Percentiles rank a stretch among this genome's conserved stretches.
phyloP scores from a whole-genome alignment of 441 rosid genomes.

The Populus tomentosa region DNA sequence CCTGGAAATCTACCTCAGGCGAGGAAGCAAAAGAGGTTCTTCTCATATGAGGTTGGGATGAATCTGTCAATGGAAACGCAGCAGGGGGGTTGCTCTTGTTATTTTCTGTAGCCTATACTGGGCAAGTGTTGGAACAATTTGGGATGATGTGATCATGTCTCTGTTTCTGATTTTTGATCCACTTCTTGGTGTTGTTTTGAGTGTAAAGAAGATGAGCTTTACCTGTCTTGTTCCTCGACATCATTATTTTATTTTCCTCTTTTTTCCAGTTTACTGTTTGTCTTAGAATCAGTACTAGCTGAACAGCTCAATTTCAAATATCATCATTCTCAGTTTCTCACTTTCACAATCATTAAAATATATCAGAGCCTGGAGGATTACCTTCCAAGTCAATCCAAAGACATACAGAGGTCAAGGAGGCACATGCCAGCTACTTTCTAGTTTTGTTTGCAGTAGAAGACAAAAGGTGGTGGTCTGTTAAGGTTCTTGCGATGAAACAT shows the following conservation, averaged over 20 bases:
- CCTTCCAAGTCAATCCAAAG: neutral
- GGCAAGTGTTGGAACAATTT: slow-evolving; percentile 15
- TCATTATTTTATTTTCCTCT: neutral
- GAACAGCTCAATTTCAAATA: neutral
- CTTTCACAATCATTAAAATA: neutral
- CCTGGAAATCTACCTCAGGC: neutral
- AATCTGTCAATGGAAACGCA: neutral
- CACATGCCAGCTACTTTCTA: neutral
- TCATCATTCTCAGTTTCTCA: neutral
- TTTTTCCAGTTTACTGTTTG: neutral
- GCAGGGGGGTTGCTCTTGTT: slow-evolving; percentile 3
- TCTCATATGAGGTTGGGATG: neutral
- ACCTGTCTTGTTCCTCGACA: neutral
- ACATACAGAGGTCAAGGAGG: neutral
- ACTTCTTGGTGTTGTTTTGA: slow-evolving; percentile 2
- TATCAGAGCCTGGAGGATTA: no score
- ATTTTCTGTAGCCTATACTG: neutral
- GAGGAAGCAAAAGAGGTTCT: neutral
- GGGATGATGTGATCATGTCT: slow-evolving; percentile 9
- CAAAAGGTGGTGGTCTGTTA: neutral
- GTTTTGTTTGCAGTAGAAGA: neutral
- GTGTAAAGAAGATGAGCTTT: neutral
- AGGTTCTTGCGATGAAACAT: neutral
- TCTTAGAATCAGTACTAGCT: neutral
- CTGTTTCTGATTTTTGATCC: slow-evolving; percentile 14